Evolutionary conservation across 2,329 filamentous ascomycete species (phyloP).

Genomic region (Neurospora sp.): DNA sequence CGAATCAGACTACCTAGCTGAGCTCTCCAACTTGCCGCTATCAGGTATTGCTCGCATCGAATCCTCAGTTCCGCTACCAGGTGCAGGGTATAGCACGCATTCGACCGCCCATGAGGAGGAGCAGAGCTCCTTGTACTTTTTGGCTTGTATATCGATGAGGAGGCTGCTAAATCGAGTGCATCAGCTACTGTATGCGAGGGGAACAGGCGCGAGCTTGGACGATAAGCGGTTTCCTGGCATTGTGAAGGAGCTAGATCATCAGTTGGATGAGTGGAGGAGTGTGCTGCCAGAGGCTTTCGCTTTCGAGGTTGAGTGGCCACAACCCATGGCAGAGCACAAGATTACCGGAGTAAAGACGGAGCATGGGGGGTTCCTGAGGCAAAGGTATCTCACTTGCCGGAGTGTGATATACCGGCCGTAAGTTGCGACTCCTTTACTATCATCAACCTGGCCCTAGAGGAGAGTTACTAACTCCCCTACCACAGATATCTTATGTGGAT

Average conservation of each 20-base stretch:
- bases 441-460: neutral
- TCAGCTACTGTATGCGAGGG: conserved; percentile 37
- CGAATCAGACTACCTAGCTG: conserved; percentile 43
- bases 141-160: conserved; percentile 43
- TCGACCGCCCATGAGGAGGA: conserved; percentile 28
- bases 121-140: conserved; percentile 40
- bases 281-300: conserved; percentile 32
- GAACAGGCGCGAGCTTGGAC: conserved; percentile 34
- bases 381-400: conserved; percentile 40
- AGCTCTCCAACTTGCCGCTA: conserved; percentile 38
- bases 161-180: conserved; percentile 38
- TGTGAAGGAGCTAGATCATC: conserved; percentile 37
- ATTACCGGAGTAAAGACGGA: conserved; percentile 20
- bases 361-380: conserved; percentile 37
- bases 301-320: conserved; percentile 26
- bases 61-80: conserved; percentile 37
- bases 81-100: conserved; percentile 35
- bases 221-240: conserved; percentile 35
- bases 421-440: neutral
- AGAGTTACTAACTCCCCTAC: neutral
- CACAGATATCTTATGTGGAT: conserved; percentile 34
- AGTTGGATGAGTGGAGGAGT: conserved; percentile 38
- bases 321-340: conserved; percentile 14
- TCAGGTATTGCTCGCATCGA: conserved; percentile 42
- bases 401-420: conserved; percentile 42